phyloP scores from a whole-genome alignment of 148 eudicot genomes.

The Camellia granthamiana region DNA sequence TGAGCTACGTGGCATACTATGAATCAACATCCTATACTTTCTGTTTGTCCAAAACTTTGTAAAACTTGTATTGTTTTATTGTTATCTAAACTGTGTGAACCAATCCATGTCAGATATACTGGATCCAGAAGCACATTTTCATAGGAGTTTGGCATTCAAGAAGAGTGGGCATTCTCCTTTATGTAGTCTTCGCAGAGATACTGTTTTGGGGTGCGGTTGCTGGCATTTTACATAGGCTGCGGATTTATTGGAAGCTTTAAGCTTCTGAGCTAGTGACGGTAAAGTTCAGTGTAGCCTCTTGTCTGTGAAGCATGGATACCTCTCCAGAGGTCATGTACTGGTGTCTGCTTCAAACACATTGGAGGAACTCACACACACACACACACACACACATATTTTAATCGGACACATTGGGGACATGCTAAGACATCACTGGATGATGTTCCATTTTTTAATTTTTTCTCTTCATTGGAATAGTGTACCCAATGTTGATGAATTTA shows the following conservation, averaged over 20 bases:
- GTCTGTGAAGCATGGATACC: too few relatives aligned
- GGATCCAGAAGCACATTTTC: slow-evolving; percentile 82
- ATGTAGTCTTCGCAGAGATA: slow-evolving; percentile 83
- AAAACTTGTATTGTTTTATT: background rate
- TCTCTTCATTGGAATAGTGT: too few relatives aligned
- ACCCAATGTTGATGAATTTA: too few relatives aligned
- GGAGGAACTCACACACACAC: too few relatives aligned
- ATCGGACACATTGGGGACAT: too few relatives aligned
- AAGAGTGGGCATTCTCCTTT: slow-evolving; percentile 75
- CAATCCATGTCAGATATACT: slow-evolving; percentile 50
- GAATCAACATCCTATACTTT: background rate
- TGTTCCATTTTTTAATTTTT: too few relatives aligned
- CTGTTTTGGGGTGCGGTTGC: slow-evolving; percentile 75
- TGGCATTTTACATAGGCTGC: slow-evolving; percentile 56
- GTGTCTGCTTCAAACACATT: too few relatives aligned
- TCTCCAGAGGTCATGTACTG: too few relatives aligned
- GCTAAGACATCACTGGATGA: too few relatives aligned
- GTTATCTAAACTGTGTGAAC: background rate
- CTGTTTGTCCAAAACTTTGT: background rate
- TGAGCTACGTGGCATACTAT: too few relatives aligned
- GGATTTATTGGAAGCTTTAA: slow-evolving; percentile 85
- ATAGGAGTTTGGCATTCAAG: slow-evolving; percentile 82
- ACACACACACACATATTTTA: too few relatives aligned
- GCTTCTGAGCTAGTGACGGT: background rate
- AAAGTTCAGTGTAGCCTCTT: background rate